Base-by-base conservation (phyloP, 768 basidiomycete genomes). In the Albatrellus ellisii region DNA sequence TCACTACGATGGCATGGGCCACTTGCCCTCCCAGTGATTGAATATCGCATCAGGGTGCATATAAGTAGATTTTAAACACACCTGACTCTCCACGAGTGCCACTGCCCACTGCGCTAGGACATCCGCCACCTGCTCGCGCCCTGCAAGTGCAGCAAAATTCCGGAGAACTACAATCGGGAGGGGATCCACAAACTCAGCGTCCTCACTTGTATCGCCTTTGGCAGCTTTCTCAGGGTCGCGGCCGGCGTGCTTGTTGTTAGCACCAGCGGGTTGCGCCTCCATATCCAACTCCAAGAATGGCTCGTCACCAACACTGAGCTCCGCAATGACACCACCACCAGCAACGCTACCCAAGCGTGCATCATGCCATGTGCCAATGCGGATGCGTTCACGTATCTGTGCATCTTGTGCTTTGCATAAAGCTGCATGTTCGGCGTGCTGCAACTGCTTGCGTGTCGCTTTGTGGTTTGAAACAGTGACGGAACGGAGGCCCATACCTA, bases 1-100 rank as follows among this genome's bases (percentile, higher is more conserved):
- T 87, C 33, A 91, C 64, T 26, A 98, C 76, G 36, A 99, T 66
- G 35, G 95, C 89, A 59, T 98, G 92, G 0, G 94, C 94, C 43
- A 88, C 66, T 86, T 90, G n/a, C n/a, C n/a, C n/a, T n/a, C n/a
- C n/a, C n/a, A 46, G 21, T 32, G n/a, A 29, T 7, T 15, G 5
- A 4, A n/a, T 31, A 39, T 33, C 18, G 42, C 25, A 36, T 18
- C 17, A 43, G 33, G n/a, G 35, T 26, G 17, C 36, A 26, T 20
- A 26, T 17, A 11, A 11, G 15, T 41, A 22, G 2, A 21, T 28
- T 10, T 14, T 38, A 6, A 6, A 48, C 62, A 33, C 43, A 86
- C 87, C 65, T 81, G 73, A 49, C 78, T 85, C 55, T 95, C 88
- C 0, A 79, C 76, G 34, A 98, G 62, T 8, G 65, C 68, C 0